phyloP scores from a whole-genome alignment of 2,329 filamentous ascomycete genomes.

The Aspergillus hortae region DNA sequence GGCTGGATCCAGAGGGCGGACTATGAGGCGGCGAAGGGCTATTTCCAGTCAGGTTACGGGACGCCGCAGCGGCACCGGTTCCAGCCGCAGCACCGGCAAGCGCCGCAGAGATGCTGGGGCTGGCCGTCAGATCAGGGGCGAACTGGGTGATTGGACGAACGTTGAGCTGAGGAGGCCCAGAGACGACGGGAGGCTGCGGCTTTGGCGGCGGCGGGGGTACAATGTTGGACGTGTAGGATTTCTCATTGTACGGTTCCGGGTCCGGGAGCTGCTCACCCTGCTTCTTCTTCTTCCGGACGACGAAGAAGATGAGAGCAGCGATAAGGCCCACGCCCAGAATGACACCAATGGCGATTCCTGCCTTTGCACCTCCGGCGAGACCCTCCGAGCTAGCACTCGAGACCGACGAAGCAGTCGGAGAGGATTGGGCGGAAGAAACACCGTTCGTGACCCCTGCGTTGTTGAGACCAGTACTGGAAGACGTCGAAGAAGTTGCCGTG shows the following conservation, averaged over 20 bases:
- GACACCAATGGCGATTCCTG: conserved; percentile 81
- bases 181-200: conserved; percentile 34
- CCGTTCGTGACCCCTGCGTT: conserved; percentile 13
- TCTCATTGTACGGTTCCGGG: conserved; percentile 59
- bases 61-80: conserved; percentile 17
- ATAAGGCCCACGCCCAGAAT: conserved; percentile 65
- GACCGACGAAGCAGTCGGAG: conserved; percentile 22
- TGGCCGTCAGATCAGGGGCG: conserved; percentile 60
- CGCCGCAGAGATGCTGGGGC: conserved; percentile 22
- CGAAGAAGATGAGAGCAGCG: conserved; percentile 65
- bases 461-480: conserved; percentile 16
- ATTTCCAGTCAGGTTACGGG: conserved; percentile 33
- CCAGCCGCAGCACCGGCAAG: conserved; percentile 14
- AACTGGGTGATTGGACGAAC: conserved; percentile 83
- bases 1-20: conserved; percentile 39
- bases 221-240: conserved; percentile 40
- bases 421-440: conserved; percentile 16
- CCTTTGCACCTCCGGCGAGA: conserved; percentile 56
- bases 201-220: conserved; percentile 33
- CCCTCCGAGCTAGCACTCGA: conserved; percentile 29
- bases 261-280: conserved; percentile 48
- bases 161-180: conserved; percentile 73
- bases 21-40: conserved; percentile 23
- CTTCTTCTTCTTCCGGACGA: conserved; percentile 65
- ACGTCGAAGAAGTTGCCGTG: conserved; percentile 20